A percentile compares a stretch with the other conserved stretches of the same genome.
phyloP scores from a whole-genome alignment of 257 asterid genomes.

The Przewalskia tangutica region DNA sequence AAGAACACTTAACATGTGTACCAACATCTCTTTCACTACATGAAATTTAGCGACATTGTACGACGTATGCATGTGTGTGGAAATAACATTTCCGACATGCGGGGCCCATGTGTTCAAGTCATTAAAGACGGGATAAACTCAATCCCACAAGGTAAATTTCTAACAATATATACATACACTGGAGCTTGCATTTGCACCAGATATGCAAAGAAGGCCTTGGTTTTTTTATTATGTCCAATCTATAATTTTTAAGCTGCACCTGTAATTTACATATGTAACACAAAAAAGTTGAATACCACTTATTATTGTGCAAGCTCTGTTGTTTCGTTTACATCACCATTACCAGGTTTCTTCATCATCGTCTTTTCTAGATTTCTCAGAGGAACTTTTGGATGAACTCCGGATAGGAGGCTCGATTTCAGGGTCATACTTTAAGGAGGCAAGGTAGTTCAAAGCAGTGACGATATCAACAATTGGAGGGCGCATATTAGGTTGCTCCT shows the following conservation, averaged over 20 bases:
- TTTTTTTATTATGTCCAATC: not conserved
- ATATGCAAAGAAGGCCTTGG: not conserved
- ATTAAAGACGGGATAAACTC: no score
- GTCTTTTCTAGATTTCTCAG: constrained; percentile 6
- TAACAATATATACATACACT: not conserved
- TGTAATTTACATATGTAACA: not conserved
- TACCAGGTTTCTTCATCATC: not conserved
- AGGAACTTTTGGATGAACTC: not conserved
- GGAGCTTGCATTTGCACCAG: not conserved
- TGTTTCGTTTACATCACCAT: not conserved
- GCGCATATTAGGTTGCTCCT: constrained; percentile 43
- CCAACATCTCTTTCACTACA: no score
- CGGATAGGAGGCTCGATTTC: constrained; percentile 4
- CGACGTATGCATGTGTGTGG: no score
- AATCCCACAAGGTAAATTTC: no score
- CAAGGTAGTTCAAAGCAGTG: constrained; percentile 46
- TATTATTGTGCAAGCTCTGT: not conserved
- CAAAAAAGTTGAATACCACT: constrained; percentile 4
- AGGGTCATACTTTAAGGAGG: constrained; percentile 39
- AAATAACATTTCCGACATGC: no score
- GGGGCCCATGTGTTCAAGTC: no score
- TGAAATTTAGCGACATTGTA: no score
- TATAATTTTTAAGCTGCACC: constrained; percentile 3
- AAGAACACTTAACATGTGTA: no score
- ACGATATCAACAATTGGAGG: constrained; percentile 47